Base-by-base conservation (phyloP, 2,329 filamentous ascomycete genomes). In the Madurella fahalii region DNA sequence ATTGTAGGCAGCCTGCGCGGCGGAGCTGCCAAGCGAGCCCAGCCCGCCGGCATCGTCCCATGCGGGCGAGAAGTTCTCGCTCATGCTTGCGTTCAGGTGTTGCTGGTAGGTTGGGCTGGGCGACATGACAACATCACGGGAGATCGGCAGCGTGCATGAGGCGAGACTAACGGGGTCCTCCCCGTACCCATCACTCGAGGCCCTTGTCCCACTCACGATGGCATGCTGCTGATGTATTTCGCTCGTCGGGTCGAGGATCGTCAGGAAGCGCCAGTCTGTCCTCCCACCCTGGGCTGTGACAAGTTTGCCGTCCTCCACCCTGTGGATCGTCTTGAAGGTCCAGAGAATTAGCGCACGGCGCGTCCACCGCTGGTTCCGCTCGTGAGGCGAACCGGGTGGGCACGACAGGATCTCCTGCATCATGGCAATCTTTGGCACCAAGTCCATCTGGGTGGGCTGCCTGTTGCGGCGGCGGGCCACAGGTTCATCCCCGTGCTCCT, bases 391-490 rank as follows among this genome's bases (percentile, higher is more conserved):
- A 13, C 75, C 73, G 5, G 76, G 76, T 4, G 79, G 68, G 12
- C 73, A 70, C 3, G 81, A 85, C 76, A 79, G 84, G 37, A 86
- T 75, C 71, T 86, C 83, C 66, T 86, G 83, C 66, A 84, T 82
- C 83, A 86, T 86, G 65, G 81, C 81, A 44, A 85, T 81, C 66
- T 79, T 78, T 60, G 77, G 74, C 49, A 85, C 76, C 53, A 84
- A 73, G 42, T 84, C 80, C 63, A 79, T 79, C 59, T 78, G 77
- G 1, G 77, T 77, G 18, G 68, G 67, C 15, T 64, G 63, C 42
- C 63, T 52, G 17, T n/a, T 45, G n/a, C 55, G 45, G 13, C 47
- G 52, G 30, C 49, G 34, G 32, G 46, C 42, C 20, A 37, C 48
- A n/a, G 47, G 18, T 31, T 58, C 52, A 37, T 61, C 55, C 8